A percentile compares a stretch with the other conserved stretches of the same genome.
phyloP scores from a whole-genome alignment of 2,329 filamentous ascomycete species.

The Microdochium bolleyi region DNA sequence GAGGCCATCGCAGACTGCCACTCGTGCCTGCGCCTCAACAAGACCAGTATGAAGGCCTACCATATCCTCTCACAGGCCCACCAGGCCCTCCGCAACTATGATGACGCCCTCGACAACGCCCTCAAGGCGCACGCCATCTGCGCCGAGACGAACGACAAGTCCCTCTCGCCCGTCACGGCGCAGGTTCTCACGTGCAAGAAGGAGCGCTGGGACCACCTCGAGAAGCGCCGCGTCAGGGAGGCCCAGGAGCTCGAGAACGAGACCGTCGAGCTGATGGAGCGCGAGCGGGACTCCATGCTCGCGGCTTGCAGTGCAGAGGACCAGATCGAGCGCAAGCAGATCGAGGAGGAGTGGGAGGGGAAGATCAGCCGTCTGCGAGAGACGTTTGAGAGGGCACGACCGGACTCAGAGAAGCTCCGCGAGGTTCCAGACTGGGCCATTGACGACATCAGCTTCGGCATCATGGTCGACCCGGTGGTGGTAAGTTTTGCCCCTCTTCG shows the following conservation, averaged over 20 bases:
- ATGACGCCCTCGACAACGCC: conserved; percentile 65
- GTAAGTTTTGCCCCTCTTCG: conserved; percentile 24
- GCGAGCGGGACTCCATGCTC: conserved; percentile 34
- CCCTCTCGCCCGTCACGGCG: conserved; percentile 61
- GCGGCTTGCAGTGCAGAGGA: conserved; percentile 21
- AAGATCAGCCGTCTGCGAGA: conserved; percentile 36
- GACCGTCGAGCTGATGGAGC: conserved; percentile 42
- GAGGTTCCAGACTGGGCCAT: conserved; percentile 70
- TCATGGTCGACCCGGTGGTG: conserved; percentile 65
- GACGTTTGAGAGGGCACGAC: conserved; percentile 45
- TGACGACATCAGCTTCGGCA: conserved; percentile 66
- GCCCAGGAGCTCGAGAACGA: conserved; percentile 52
- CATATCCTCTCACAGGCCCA: conserved; percentile 82
- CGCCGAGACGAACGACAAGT: conserved; percentile 53
- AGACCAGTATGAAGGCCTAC: conserved; percentile 68
- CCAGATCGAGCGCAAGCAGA: conserved; percentile 33
- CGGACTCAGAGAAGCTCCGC: conserved; percentile 34
- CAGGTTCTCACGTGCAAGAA: conserved; percentile 78
- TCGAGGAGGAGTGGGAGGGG: conserved; percentile 35
- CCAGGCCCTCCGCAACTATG: conserved; percentile 61
- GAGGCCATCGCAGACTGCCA: conserved; percentile 71
- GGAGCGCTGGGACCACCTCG: conserved; percentile 71
- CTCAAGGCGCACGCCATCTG: conserved; percentile 67
- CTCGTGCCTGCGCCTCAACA: conserved; percentile 61
- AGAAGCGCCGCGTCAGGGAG: conserved; percentile 51